Evolutionary conservation across 2,329 filamentous ascomycete species (phyloP), one percentile per base, ranked within the genome.

Genomic region (Laburnicola sp.): DNA sequence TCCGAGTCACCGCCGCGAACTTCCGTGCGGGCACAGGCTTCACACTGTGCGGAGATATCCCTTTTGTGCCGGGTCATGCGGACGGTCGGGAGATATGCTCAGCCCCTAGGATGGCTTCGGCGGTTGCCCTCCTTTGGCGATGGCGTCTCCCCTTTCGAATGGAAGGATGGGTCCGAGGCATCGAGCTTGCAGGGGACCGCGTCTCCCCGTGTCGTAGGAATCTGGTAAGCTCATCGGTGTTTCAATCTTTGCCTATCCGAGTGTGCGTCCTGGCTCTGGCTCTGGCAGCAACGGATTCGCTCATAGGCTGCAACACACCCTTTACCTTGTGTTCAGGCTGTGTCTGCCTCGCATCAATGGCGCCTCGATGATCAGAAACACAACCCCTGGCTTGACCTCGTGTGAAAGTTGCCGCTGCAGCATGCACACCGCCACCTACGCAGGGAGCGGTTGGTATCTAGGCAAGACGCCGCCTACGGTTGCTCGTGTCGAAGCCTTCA

Each of bases 391-490:
- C 45, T 41, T 48, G 28, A 40, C 37, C 27, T 41, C 22, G 37
- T 34, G 37, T 42, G 45, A 32, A 25, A 25, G 26, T 41, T 48
- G 38, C 37, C 36, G 28, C 45, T 48, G 45, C 45, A 28, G 30
- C 45, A 48, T 48, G 45, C 37, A 48, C 27, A 48, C 37, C 45
- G 28, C 35, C 35, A 41, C 45, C 45, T 48, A 32, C n/a, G 36
- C 36, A 40, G 35, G 32, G 32, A 23, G 45, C 37, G 45, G 23
- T 22, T 41, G 36, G 37, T 45, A n/a, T 28, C n/a, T 45, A 28
- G 41, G 30, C 16, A 45, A 45, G 41, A 35, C 41, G 30, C 26
- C 26, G 30, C 27, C 23, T 26, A 35, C 42, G 42, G 42, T 26
- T 45, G 30, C 42, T 42, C 45, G 36, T 48, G 37, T 42, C 36